phyloP scores from a whole-genome alignment of 1,139 yeast genomes.

The Suhomyces bokatorum region DNA sequence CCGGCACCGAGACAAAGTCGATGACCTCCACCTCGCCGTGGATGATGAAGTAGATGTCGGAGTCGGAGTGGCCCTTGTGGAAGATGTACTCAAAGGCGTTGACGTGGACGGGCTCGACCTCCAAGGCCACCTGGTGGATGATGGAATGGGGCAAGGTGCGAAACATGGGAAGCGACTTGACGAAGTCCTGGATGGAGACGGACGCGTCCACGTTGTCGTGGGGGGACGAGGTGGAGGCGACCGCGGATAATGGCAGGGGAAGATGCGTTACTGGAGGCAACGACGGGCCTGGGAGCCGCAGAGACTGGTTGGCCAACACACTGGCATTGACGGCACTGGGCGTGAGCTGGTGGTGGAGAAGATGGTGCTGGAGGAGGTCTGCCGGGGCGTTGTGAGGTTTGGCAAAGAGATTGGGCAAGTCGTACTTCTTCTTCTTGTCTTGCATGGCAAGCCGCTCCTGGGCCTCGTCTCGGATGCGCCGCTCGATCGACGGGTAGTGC shows the following conservation, averaged over 20 bases:
- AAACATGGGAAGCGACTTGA: constrained; percentile 60
- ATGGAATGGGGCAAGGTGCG: constrained; percentile 55
- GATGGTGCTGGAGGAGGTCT: background rate
- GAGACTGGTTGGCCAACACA: constrained; percentile 16
- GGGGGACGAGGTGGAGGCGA: constrained; percentile 4
- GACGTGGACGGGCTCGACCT: constrained; percentile 55
- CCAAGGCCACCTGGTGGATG: constrained; percentile 62
- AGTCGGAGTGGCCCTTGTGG: constrained; percentile 57
- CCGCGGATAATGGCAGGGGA: constrained; percentile 14
- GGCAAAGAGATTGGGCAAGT: constrained; percentile 14
- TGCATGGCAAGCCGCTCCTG: constrained; percentile 73
- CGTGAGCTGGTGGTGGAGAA: background rate
- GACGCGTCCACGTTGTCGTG: constrained; percentile 48
- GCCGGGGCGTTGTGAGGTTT: constrained; percentile 4
- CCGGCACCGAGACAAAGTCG: constrained; percentile 33
- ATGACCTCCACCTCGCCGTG: constrained; percentile 72
- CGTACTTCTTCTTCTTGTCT: constrained; percentile 52
- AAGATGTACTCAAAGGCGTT: constrained; percentile 62
- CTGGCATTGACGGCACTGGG: constrained; percentile 17
- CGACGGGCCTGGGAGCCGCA: constrained; percentile 20
- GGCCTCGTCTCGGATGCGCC: constrained; percentile 73
- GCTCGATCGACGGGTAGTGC: constrained; percentile 63
- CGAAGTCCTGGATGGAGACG: constrained; percentile 55
- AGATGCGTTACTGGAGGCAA: constrained; percentile 16
- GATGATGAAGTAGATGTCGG: constrained; percentile 65